Evolutionary conservation across 768 basidiomycete species (phyloP).

Genomic region (Mycena haematopus): DNA sequence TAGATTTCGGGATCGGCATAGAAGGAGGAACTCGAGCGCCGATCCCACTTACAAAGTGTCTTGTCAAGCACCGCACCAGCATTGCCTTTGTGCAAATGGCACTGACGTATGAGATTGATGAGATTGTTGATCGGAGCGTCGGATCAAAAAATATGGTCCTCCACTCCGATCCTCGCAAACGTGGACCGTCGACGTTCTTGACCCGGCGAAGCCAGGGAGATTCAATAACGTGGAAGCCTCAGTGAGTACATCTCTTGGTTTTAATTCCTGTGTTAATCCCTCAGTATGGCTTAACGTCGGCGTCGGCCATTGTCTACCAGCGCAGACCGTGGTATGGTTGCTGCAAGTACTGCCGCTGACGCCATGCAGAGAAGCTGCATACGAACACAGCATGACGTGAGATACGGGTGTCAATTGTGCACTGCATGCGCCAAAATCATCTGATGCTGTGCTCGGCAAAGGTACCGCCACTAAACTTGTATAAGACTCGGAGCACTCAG

Average conservation of each 20-base stretch:
- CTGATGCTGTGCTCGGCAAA: background rate
- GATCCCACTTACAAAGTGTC: background rate
- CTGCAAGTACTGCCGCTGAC: conserved; percentile 16
- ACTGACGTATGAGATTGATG: conserved; percentile 7
- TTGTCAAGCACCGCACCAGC: background rate
- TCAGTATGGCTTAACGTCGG: background rate
- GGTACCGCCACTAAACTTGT: conserved; percentile 1
- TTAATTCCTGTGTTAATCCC: background rate
- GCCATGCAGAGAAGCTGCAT: background rate
- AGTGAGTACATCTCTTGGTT: background rate
- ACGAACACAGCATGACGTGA: conserved; percentile 10
- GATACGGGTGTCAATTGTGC: background rate
- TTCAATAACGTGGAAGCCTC: background rate
- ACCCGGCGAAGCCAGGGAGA: too few relatives aligned
- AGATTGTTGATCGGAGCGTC: conserved; percentile 14
- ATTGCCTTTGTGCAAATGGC: background rate
- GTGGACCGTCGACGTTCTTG: too few relatives aligned
- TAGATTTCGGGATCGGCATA: conserved; percentile 18
- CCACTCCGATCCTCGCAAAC: too few relatives aligned
- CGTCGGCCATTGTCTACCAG: background rate
- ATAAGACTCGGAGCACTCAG: conserved; percentile 22
- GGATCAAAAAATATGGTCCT: too few relatives aligned
- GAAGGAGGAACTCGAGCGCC: conserved; percentile 4
- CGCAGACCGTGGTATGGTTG: conserved; percentile 1
- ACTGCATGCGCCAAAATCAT: conserved; percentile 7